Base-by-base conservation (phyloP, 768 basidiomycete genomes). In the Fomitopsis pulvina region DNA sequence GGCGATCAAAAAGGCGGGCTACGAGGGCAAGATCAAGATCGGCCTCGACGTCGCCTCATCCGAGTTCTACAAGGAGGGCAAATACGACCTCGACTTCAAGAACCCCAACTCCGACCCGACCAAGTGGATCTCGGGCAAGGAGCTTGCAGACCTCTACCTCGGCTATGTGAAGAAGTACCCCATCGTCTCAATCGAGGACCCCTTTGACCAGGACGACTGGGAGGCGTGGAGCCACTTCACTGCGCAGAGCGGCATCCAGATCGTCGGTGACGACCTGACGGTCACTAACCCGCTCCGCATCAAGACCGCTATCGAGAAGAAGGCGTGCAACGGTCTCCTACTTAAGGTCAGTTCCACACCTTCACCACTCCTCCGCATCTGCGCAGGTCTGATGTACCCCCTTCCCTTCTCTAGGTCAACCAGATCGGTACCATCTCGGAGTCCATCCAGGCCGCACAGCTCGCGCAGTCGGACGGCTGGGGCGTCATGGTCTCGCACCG, bases 191-290 rank as follows among this genome's bases (percentile, higher is more conserved):
- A 80, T 94, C 59, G 93, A 95, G 73, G 96, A 99, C 69, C 95
- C 96, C 68, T 99, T 99, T 73, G 95, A 98, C 71, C 94, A 99
- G 76, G 96, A 99, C 66, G 96, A 99, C 74, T 97, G 92, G 92
- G 92, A 92, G 66, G 92, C 93, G 37, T 99, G 96, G 96, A 73
- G 81, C 30, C 84, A 92, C 76, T 91, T 97, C 73, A 96, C 88
- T 60, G 70, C 74, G 60, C 69, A 80, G 55, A 78, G 83, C 62
- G 77, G 78, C 21, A 86, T 94, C 67, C 92, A 95, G 73, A 86
- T 94, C 57, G 92, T 94, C 56, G 91, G 91, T 61, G 95, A 98
- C 62, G 96, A 99, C 67, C 71, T 99, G 73, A 95, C 93, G 12
- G 96, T 99, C 60, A 98, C 96, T 63, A 99, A 99, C 81, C 90